Percentiles rank a stretch among this genome's conserved stretches.
Conservation (phyloP, 352 stramenopile species). For the Globisporangium barbulae region DNA sequence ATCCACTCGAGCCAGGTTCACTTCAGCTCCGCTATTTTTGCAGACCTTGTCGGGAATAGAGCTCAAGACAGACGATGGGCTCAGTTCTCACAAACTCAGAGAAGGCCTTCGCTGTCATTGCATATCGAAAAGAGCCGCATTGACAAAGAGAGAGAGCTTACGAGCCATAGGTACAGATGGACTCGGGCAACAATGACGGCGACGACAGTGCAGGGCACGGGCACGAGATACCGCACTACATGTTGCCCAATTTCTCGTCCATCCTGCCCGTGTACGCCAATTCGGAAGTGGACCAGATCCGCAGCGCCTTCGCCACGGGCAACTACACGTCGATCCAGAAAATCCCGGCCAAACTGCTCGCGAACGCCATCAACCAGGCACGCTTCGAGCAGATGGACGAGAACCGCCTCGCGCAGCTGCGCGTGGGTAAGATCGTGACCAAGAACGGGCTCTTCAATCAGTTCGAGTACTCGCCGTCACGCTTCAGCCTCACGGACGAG, state of each 20-base stretch:
- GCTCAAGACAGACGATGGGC: neutral
- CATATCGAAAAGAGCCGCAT: neutral
- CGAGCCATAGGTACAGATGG: slow-evolving; percentile 5
- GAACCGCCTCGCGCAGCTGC: slow-evolving; percentile 47
- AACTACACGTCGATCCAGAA: slow-evolving; percentile 73
- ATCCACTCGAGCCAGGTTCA: neutral
- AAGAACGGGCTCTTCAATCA: slow-evolving; percentile 72
- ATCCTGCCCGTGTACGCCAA: slow-evolving; percentile 81
- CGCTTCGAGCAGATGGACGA: slow-evolving; percentile 77
- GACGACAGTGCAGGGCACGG: neutral
- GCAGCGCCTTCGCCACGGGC: slow-evolving; percentile 58
- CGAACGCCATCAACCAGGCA: slow-evolving; percentile 61
- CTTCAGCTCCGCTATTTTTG: neutral
- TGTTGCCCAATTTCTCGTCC: slow-evolving; percentile 80
- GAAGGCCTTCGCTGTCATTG: neutral
- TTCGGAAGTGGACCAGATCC: slow-evolving; percentile 70
- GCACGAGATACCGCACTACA: slow-evolving; percentile 58
- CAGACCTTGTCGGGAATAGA: neutral
- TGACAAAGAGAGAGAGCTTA: neutral
- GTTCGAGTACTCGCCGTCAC: slow-evolving; percentile 78
- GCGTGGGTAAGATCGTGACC: slow-evolving; percentile 45
- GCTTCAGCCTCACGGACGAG: slow-evolving; percentile 58
- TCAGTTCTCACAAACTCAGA: neutral
- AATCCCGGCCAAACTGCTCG: slow-evolving; percentile 45
- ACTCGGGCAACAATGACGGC: slow-evolving; percentile 13